phyloP scores from a whole-genome alignment of 441 rosid species.

The Brassica balearica region DNA sequence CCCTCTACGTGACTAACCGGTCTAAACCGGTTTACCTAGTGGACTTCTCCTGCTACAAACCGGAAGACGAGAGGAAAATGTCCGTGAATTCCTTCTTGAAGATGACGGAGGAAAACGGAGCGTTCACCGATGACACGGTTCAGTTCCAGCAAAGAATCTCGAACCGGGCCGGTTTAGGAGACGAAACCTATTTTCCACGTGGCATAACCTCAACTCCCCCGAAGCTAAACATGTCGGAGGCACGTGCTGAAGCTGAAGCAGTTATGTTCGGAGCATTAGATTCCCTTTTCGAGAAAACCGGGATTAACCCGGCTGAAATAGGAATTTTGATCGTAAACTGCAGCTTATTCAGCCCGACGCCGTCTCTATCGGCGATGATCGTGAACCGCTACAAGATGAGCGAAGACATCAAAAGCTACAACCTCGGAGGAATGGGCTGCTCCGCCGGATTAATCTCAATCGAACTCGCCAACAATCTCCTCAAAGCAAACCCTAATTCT shows the following conservation, averaged over 20 bases:
- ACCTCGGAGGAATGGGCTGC: conserved; percentile 97
- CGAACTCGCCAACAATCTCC: conserved; percentile 82
- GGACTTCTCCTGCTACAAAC: conserved; percentile 80
- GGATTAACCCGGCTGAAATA: conserved; percentile 72
- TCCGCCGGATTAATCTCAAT: conserved; percentile 89
- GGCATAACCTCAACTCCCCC: conserved; percentile 72
- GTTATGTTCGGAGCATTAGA: conserved; percentile 90
- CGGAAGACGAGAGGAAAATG: conserved; percentile 68
- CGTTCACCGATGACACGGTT: conserved; percentile 57
- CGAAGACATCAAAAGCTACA: conserved; percentile 71
- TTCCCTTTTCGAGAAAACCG: conserved; percentile 75
- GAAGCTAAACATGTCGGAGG: conserved; percentile 73
- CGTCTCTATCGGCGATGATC: conserved; percentile 88
- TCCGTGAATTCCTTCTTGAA: conserved; percentile 62
- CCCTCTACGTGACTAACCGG: conserved; percentile 62
- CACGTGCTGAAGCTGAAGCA: conserved; percentile 74
- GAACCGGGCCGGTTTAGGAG: conserved; percentile 77
- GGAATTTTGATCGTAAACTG: conserved; percentile 87
- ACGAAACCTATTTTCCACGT: conserved; percentile 73
- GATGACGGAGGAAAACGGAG: conserved; percentile 72
- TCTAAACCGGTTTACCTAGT: conserved; percentile 72
- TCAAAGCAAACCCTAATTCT: conserved; percentile 73
- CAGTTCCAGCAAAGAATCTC: conserved; percentile 70
- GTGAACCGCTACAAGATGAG: conserved; percentile 90
- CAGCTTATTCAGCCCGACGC: conserved; percentile 88